Base-by-base conservation (phyloP, 305 asterid genomes). In the Coffea humblotiana region DNA sequence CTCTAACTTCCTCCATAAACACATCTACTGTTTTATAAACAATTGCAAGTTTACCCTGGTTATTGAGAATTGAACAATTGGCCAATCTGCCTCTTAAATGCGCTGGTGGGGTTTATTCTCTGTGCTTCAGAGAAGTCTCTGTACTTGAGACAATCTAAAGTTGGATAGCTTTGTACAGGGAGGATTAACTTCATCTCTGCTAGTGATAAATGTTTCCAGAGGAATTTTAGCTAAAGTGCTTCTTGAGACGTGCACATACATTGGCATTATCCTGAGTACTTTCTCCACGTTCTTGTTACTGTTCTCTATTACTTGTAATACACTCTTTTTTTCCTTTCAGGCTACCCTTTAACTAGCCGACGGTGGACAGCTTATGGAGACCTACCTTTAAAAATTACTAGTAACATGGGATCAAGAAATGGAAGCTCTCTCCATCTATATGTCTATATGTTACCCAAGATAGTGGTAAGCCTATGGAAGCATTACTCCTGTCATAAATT, bases 321-420 rank as follows among this genome's bases (percentile, higher is more conserved):
- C 0, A 1, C 6, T 25, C 13, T 32, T n/a, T 27, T n/a, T 1
- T 25, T 10, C 7, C 27, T 12, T 56, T 29, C 77, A 71, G 82
- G 82, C 40, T 79, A 27, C 76, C 82, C 29, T 73, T 79, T 71
- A 56, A 71, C 49, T 77, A 77, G 74, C 48, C 43, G 72, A 71
- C 40, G 8, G 47, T 68, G 61, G 47, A 71, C 43, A 40, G 13
- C 56, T 32, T 18, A 69, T 43, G 69, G 40, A 64, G 48, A 58
- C 13, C 25, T 60, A 58, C 13, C 25, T 60, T 48, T 56, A 60
- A 70, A 40, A 76, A 48, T 29, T 27, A 25, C 49, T 47, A 76
- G 49, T 63, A 45, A 43, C 69, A 64, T 25, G 37, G 69, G 69
- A 32, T 67, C 47, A 23, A 13, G 51, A n/a, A 27, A 43, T 45